Evolutionary conservation across 805 yeast genomes (phyloP).

Genomic region (Yarrowia porcina): DNA sequence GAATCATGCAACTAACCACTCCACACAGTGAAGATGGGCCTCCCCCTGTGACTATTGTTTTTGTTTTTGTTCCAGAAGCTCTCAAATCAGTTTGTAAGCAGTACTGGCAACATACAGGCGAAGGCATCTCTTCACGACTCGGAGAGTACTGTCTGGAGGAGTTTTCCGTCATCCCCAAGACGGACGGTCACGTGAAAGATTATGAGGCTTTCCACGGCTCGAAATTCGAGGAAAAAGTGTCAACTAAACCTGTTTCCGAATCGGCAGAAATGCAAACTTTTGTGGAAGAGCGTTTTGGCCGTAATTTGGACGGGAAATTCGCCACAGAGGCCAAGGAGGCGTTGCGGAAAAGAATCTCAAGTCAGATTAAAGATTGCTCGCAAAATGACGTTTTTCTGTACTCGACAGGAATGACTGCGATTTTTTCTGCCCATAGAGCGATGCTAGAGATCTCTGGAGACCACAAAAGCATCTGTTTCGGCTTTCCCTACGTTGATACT

Average conservation of each 20-base stretch:
- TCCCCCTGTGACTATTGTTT: slow-evolving; percentile 55
- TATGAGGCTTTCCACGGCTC: background rate
- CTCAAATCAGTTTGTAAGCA: slow-evolving; percentile 66
- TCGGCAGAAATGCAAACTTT: slow-evolving; percentile 54
- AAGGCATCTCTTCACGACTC: slow-evolving; percentile 86
- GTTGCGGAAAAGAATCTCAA: slow-evolving; percentile 70
- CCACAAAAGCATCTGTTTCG: slow-evolving; percentile 73
- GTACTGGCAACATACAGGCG: slow-evolving; percentile 98
- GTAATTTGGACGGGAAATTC: slow-evolving; percentile 75
- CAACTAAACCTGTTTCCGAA: slow-evolving; percentile 25
- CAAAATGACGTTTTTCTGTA: slow-evolving; percentile 71
- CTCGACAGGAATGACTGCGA: slow-evolving; percentile 92
- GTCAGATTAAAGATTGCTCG: slow-evolving; percentile 50
- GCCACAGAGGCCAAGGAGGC: slow-evolving; percentile 74
- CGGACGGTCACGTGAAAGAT: background rate
- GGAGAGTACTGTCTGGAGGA: slow-evolving; percentile 74
- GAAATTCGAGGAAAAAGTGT: slow-evolving; percentile 15
- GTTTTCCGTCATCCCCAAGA: slow-evolving; percentile 44
- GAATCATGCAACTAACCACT: slow-evolving; percentile 72
- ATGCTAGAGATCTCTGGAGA: slow-evolving; percentile 33
- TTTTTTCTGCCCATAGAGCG: slow-evolving; percentile 69
- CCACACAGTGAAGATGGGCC: slow-evolving; percentile 36
- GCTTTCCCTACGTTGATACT: slow-evolving; percentile 95
- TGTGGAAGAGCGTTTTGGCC: slow-evolving; percentile 86
- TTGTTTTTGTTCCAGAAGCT: slow-evolving; percentile 67